Conservation (phyloP, 352 stramenopile genomes). For the Globisporangium uncinulatum region DNA sequence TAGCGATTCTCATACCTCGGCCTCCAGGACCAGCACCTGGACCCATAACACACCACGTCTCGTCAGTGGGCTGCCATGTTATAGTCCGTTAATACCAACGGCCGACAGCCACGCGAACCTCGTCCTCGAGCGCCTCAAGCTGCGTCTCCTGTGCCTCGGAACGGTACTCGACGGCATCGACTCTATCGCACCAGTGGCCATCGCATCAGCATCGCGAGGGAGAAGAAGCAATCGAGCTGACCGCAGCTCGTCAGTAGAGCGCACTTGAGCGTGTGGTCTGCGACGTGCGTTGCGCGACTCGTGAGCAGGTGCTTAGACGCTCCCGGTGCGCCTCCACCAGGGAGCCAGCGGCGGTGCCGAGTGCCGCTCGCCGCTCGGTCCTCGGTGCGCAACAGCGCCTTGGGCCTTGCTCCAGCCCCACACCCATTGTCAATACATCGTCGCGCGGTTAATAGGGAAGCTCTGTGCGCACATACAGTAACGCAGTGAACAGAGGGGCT, state of each 20-base stretch:
- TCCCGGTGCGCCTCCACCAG: conserved; percentile 37
- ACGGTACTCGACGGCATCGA: conserved; percentile 28
- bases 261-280: neutral
- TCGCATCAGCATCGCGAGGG: neutral
- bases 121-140: conserved; percentile 33
- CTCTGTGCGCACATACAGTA: neutral
- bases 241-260: neutral
- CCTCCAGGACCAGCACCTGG: conserved; percentile 18
- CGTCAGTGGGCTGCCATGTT: too few species aligned
- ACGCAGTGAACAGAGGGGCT: neutral
- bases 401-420: conserved; percentile 4
- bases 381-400: conserved; percentile 23
- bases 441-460: too few species aligned
- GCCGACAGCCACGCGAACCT: conserved; percentile 16
- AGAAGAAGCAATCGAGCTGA: neutral
- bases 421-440: conserved; percentile 7
- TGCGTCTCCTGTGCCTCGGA: conserved; percentile 23
- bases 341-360: conserved; percentile 31
- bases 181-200: conserved; percentile 9
- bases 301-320: conserved; percentile 44
- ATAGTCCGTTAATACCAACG: neutral
- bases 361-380: conserved; percentile 7
- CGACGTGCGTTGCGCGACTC: conserved; percentile 23
- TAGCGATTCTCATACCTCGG: conserved; percentile 11
- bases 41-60: neutral